These are phyloP conservation scores for Apiotrichum gamsii DNA, from an alignment of 1,284 basidiomycete species.

Conservation along the genomic window DNA sequence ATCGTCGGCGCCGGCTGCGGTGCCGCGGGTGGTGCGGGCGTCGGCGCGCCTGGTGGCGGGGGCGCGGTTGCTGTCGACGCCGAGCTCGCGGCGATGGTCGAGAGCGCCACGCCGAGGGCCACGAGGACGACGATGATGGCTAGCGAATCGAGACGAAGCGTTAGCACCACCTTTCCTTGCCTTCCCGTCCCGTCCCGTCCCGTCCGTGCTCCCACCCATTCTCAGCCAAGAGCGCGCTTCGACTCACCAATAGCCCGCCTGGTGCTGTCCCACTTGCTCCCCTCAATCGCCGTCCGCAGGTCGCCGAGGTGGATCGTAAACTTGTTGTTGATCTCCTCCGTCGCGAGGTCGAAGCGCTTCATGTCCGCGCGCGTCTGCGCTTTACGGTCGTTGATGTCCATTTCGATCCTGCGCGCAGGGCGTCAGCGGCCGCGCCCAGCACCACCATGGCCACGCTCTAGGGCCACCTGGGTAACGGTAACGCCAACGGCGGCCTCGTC, in stretches of 20 bases:
- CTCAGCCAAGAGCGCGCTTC: no score
- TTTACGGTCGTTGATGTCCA: constrained; percentile 92
- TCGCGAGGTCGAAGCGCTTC: constrained; percentile 77
- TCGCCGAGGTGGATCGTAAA: constrained; percentile 78
- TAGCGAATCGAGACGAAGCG: no score
- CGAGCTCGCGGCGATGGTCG: no score
- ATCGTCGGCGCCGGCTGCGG: no score
- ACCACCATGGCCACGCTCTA: neutral
- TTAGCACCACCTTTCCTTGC: no score
- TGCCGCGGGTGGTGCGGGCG: no score
- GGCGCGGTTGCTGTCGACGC: no score
- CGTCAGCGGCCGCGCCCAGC: no score
- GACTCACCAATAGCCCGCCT: constrained; percentile 71
- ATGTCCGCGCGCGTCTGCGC: constrained; percentile 83
- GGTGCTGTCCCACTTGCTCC: constrained; percentile 87
- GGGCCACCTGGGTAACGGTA: no score
- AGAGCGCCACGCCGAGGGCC: no score
- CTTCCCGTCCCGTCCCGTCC: no score
- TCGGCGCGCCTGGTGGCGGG: no score
- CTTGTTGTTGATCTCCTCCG: constrained; percentile 87
- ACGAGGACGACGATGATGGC: neutral
- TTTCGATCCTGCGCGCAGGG: constrained; percentile 59
- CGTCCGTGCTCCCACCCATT: neutral
- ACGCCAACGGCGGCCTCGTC: neutral
- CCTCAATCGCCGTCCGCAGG: constrained; percentile 76